Conservation (phyloP, 768 basidiomycete species). For the Xanthoconium purpureum region DNA sequence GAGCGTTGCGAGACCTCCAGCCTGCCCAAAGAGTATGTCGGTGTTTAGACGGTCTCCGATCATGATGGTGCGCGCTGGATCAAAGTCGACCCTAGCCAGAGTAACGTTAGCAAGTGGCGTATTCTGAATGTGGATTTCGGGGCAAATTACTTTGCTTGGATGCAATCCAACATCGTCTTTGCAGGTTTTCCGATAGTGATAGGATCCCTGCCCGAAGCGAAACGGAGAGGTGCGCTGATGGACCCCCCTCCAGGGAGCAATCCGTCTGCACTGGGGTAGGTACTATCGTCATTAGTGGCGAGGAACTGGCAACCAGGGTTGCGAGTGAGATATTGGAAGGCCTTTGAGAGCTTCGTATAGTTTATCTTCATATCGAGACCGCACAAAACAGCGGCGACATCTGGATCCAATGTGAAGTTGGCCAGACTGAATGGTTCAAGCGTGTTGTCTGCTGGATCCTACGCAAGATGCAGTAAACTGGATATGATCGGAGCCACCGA, state of each 20-base stretch:
- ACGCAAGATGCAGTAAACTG: slow-evolving; percentile 1
- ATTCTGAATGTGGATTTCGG: not conserved
- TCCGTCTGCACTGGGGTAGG: slow-evolving; percentile 72
- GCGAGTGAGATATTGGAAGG: slow-evolving; percentile 83
- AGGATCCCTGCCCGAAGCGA: slow-evolving; percentile 66
- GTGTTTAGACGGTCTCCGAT: slow-evolving; percentile 94
- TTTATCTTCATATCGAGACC: slow-evolving; percentile 85
- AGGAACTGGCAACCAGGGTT: slow-evolving; percentile 81
- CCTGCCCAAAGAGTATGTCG: slow-evolving; percentile 90
- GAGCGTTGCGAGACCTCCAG: slow-evolving; percentile 80
- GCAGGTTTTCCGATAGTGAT: slow-evolving; percentile 89
- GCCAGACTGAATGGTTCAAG: slow-evolving; percentile 65
- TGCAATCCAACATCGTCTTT: slow-evolving; percentile 88
- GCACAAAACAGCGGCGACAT: slow-evolving; percentile 90
- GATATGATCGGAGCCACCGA: not conserved
- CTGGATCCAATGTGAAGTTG: slow-evolving; percentile 70
- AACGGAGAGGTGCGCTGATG: slow-evolving; percentile 78
- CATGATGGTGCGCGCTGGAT: slow-evolving; percentile 88
- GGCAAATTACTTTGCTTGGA: slow-evolving; percentile 63
- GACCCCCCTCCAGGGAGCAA: slow-evolving; percentile 85
- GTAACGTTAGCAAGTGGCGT: slow-evolving; percentile 8
- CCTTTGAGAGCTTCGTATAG: slow-evolving; percentile 93
- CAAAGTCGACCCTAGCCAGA: slow-evolving; percentile 68
- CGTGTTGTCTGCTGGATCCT: slow-evolving; percentile 86
- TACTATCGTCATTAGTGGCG: slow-evolving; percentile 90